Conservation (phyloP, 1,139 yeast species). For the Yamadazyma songkhlaensis region DNA sequence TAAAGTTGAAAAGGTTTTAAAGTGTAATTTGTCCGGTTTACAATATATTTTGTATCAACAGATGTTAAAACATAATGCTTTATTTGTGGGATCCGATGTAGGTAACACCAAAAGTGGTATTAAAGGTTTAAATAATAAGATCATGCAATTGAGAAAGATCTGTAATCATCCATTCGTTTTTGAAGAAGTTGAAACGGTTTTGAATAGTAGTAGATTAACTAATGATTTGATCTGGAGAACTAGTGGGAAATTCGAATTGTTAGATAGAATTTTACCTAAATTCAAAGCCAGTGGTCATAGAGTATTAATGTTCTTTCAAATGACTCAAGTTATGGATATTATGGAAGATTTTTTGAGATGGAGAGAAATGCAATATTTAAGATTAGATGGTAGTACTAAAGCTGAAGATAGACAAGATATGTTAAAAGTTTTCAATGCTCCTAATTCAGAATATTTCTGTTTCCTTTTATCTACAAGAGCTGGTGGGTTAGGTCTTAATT, state of each 20-base stretch:
- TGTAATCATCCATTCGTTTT: constrained; percentile 98
- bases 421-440: constrained; percentile 70
- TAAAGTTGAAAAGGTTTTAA: constrained; percentile 90
- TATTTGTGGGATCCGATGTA: constrained; percentile 53
- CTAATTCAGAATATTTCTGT: constrained; percentile 70
- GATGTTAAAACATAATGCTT: constrained; percentile 68
- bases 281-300: constrained; percentile 74
- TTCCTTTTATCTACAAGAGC: constrained; percentile 83
- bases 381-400: constrained; percentile 81
- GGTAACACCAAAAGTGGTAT: constrained; percentile 53
- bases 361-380: constrained; percentile 62
- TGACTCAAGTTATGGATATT: constrained; percentile 87
- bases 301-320: constrained; percentile 78
- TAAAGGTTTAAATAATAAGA: constrained; percentile 85
- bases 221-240: constrained; percentile 74
- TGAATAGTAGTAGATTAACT: constrained; percentile 72
- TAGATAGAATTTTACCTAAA: constrained; percentile 73
- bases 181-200: constrained; percentile 86
- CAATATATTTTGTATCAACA: constrained; percentile 79
- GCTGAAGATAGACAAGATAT: constrained; percentile 77
- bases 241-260: constrained; percentile 75
- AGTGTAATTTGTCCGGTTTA: constrained; percentile 89
- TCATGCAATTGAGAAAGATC: constrained; percentile 94
- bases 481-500: constrained; percentile 83
- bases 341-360: constrained; percentile 80